Conservation (phyloP, 345 rosid genomes). For the Dimocarpus longan region DNA sequence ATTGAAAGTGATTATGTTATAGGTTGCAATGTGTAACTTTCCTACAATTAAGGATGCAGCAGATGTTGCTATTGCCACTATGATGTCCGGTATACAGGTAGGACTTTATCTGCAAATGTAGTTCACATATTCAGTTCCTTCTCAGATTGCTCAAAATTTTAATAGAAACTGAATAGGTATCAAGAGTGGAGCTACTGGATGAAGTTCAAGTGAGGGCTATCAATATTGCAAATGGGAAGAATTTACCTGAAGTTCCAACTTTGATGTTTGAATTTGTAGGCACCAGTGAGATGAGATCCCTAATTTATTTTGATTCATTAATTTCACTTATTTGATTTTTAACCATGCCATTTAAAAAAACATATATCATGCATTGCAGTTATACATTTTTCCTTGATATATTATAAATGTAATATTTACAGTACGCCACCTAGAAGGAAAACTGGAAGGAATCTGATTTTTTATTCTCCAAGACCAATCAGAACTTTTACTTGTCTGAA, state of each 20-base stretch:
- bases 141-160: conserved; percentile 7
- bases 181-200: conserved; percentile 87
- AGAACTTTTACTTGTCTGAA: not conserved
- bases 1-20: conserved; percentile 27
- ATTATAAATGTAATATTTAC: not conserved
- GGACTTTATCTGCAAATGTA: conserved; percentile 20
- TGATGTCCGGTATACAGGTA: conserved; percentile 92
- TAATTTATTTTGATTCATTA: not conserved
- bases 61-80: conserved; percentile 88
- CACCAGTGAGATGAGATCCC: conserved; percentile 54
- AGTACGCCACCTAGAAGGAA: not conserved
- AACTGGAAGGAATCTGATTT: not conserved
- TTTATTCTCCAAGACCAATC: not conserved
- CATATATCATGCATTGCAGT: not conserved
- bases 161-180: conserved; percentile 52
- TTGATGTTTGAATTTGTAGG: conserved; percentile 94
- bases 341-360: not conserved
- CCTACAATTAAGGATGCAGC: conserved; percentile 95
- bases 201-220: conserved; percentile 87
- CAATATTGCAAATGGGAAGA: conserved; percentile 86
- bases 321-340: not conserved
- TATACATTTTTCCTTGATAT: not conserved
- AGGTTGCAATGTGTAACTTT: conserved; percentile 97
- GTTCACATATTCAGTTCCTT: conserved; percentile 20
- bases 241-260: conserved; percentile 76